Percentiles rank a stretch among this genome's conserved stretches.
Evolutionary conservation across 352 stramenopile genomes (phyloP).

Genomic region (Phytophthora cactorum): DNA sequence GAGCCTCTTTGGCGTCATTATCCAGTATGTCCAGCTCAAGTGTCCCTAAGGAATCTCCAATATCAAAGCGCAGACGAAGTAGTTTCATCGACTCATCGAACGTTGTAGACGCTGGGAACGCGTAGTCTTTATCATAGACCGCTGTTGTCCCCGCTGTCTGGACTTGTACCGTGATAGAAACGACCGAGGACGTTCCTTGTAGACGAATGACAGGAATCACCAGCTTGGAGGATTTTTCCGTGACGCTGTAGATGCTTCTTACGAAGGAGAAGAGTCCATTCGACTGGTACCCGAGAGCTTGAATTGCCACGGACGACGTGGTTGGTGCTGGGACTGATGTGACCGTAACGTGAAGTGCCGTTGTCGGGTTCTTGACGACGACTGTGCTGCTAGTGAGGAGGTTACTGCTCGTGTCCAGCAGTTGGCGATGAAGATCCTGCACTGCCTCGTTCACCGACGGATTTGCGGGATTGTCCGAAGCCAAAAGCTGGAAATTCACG

Average conservation of each 20-base stretch:
- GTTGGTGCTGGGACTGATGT: slow-evolving; percentile 16
- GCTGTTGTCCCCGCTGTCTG: slow-evolving; percentile 40
- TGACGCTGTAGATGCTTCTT: slow-evolving; percentile 57
- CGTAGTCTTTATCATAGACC: slow-evolving; percentile 48
- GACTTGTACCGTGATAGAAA: slow-evolving; percentile 56
- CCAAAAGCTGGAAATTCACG: slow-evolving; percentile 65
- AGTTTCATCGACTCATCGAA: slow-evolving; percentile 28
- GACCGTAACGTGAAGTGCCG: slow-evolving; percentile 42
- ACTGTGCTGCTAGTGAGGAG: slow-evolving; percentile 42
- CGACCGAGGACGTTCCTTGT: slow-evolving; percentile 47
- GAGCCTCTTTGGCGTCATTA: slow-evolving; percentile 43
- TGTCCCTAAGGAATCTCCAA: slow-evolving; percentile 46
- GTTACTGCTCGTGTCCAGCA: slow-evolving; percentile 45
- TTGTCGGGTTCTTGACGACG: slow-evolving; percentile 37
- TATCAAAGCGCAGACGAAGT: slow-evolving; percentile 64
- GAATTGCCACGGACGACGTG: slow-evolving; percentile 36
- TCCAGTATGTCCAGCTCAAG: slow-evolving; percentile 64
- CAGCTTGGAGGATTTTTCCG: slow-evolving; percentile 52
- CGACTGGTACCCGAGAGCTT: slow-evolving; percentile 61
- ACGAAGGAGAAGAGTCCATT: slow-evolving; percentile 73
- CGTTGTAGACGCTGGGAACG: slow-evolving; percentile 28
- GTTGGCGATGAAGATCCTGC: slow-evolving; percentile 47
- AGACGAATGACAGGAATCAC: slow-evolving; percentile 56
- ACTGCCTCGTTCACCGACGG: slow-evolving; percentile 54
- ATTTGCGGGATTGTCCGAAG: slow-evolving; percentile 56